phyloP scores from a whole-genome alignment of 1,284 basidiomycete species.

The Apiotrichum domesticum region DNA sequence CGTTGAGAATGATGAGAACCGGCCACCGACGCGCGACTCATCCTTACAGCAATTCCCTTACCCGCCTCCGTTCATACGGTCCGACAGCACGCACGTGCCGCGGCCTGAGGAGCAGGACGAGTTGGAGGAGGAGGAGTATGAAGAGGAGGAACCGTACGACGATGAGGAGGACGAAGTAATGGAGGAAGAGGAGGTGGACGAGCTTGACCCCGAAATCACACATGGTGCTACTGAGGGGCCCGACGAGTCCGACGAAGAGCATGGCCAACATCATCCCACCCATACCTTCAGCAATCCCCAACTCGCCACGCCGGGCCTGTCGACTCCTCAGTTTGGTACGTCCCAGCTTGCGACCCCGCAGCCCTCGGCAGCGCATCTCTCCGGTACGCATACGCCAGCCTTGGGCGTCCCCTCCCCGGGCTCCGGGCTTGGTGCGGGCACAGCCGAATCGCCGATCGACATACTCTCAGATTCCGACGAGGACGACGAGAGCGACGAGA shows the following conservation, averaged over 20 bases:
- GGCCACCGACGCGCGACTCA: background rate
- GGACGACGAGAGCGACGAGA: conserved; percentile 6
- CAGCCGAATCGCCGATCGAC: background rate
- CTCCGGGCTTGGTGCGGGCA: background rate
- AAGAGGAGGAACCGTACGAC: background rate
- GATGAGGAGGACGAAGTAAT: conserved; percentile 6
- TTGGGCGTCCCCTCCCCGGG: background rate
- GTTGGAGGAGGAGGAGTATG: conserved; percentile 5
- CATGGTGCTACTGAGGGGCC: too few relatives aligned
- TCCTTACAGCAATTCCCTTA: background rate
- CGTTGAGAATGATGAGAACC: conserved; percentile 1
- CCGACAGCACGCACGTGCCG: background rate
- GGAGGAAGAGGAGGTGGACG: background rate
- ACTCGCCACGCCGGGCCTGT: background rate
- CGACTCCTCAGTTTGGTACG: too few relatives aligned
- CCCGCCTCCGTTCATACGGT: background rate
- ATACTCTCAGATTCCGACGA: background rate
- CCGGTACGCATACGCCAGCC: background rate
- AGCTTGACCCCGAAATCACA: background rate
- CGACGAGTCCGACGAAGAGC: background rate
- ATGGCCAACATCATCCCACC: conserved; percentile 1
- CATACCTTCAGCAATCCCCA: background rate
- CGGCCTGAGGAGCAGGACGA: background rate
- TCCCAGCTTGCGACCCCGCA: background rate
- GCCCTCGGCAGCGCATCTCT: background rate